Evolutionary conservation across 257 asterid genomes (phyloP).

Genomic region (Gentiana straminea): DNA sequence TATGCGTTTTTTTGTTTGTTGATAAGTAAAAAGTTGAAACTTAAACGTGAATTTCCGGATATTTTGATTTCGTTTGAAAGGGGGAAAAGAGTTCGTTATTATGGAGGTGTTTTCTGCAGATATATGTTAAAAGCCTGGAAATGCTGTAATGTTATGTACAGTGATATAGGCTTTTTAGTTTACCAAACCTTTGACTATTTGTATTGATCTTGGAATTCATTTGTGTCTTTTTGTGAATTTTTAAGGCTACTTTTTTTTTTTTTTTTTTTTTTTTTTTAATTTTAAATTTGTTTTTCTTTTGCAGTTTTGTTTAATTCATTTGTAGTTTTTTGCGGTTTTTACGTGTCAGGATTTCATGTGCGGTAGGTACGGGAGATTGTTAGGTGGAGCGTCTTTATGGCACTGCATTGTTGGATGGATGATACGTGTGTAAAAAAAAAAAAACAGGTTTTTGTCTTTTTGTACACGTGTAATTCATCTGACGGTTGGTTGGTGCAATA

Average conservation of each 20-base stretch:
- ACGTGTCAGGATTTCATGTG: no score
- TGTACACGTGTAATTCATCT: no score
- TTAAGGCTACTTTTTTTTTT: background rate
- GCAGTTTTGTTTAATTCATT: no score
- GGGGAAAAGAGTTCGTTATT: constrained; percentile 24
- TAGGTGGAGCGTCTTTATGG: no score
- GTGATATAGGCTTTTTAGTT: constrained; percentile 29
- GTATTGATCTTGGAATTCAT: background rate
- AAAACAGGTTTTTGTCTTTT: no score
- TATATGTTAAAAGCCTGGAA: constrained; percentile 22
- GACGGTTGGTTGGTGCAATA: no score
- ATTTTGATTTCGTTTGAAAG: constrained; percentile 16
- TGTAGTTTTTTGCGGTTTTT: no score
- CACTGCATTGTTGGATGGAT: no score
- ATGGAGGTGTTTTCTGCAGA: background rate
- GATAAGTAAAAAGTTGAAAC: constrained; percentile 18
- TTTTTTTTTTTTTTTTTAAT: no score
- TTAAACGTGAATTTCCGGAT: constrained; percentile 20
- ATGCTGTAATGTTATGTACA: constrained; percentile 57
- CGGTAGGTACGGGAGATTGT: no score
- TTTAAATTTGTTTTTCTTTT: no score
- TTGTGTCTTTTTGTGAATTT: constrained; percentile 2
- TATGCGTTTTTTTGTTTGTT: constrained; percentile 10
- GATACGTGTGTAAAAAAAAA: no score
- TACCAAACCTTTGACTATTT: constrained; percentile 2